These are phyloP conservation scores for Talaromyces atroroseus DNA, from an alignment of 2,329 filamentous ascomycete genomes.

Conservation along the genomic window DNA sequence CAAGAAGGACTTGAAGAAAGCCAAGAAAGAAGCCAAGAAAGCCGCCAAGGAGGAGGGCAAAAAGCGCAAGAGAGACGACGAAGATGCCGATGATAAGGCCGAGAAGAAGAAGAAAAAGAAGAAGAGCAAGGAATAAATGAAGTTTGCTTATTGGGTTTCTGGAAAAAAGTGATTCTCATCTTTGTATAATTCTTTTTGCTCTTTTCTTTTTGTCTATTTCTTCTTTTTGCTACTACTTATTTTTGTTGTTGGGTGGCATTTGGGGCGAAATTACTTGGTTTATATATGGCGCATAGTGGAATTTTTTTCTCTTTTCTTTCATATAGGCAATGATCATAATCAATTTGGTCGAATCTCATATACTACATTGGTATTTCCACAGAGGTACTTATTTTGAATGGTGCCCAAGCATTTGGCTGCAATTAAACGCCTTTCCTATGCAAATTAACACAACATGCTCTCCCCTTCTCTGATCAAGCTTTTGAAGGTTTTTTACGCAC, in stretches of 20 bases:
- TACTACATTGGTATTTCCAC: too few species aligned
- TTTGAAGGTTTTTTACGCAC: too few species aligned
- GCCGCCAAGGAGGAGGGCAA: conserved; percentile 52
- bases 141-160: conserved; percentile 8
- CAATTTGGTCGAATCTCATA: background rate
- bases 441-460: background rate
- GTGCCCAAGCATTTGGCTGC: background rate
- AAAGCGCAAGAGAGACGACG: conserved; percentile 63
- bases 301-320: conserved; percentile 5
- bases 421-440: conserved; percentile 11
- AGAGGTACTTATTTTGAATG: background rate
- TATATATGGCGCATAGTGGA: conserved; percentile 11
- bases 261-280: conserved; percentile 19
- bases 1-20: conserved; percentile 73
- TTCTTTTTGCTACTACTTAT: conserved; percentile 26
- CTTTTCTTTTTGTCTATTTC: conserved; percentile 25
- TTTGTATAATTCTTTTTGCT: conserved; percentile 40
- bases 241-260: conserved; percentile 28
- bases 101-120: conserved; percentile 51
- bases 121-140: conserved; percentile 51
- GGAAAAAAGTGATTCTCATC: conserved; percentile 21
- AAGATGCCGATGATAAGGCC: conserved; percentile 51
- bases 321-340: conserved; percentile 6
- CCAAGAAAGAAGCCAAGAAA: conserved; percentile 59
- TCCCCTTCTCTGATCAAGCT: too few species aligned